phyloP scores from a whole-genome alignment of 176 grass and related monocot genomes.

The Phoenix roebelenii region DNA sequence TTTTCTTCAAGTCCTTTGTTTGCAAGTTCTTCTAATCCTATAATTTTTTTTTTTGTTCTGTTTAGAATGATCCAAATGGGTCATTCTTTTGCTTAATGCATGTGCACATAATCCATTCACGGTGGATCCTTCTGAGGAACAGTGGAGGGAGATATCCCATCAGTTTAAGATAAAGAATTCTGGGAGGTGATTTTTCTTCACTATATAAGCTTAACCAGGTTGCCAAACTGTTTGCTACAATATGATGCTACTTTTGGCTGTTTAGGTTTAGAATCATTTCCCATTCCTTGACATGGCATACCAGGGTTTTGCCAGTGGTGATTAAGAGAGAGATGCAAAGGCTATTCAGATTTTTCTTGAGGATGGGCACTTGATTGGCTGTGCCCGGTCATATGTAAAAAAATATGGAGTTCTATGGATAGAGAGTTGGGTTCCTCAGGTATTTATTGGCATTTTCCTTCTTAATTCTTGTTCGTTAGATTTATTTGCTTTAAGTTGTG shows the following conservation, averaged over 20 bases:
- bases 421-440: conserved; percentile 64
- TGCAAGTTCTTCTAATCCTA: no score
- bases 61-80: conserved; percentile 87
- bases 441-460: no score
- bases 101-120: conserved; percentile 94
- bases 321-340: conserved; percentile 87
- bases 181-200: no score
- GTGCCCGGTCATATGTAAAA: conserved; percentile 84
- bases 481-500: no score
- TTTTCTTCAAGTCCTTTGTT: no score
- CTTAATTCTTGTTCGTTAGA: no score
- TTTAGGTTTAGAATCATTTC: conserved; percentile 78
- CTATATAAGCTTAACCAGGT: no score
- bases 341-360: conserved; percentile 92
- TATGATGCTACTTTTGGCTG: no score
- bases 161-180: conserved; percentile 59
- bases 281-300: conserved; percentile 99
- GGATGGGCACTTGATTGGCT: conserved; percentile 91
- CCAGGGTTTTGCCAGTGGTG: conserved; percentile 95
- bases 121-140: conserved; percentile 93
- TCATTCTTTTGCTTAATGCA: conserved; percentile 97
- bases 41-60: background rate
- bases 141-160: conserved; percentile 87
- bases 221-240: no score
- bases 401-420: conserved; percentile 96